Evolutionary conservation across 768 basidiomycete genomes (phyloP).

Genomic region (Asterophora lycoperdoides): DNA sequence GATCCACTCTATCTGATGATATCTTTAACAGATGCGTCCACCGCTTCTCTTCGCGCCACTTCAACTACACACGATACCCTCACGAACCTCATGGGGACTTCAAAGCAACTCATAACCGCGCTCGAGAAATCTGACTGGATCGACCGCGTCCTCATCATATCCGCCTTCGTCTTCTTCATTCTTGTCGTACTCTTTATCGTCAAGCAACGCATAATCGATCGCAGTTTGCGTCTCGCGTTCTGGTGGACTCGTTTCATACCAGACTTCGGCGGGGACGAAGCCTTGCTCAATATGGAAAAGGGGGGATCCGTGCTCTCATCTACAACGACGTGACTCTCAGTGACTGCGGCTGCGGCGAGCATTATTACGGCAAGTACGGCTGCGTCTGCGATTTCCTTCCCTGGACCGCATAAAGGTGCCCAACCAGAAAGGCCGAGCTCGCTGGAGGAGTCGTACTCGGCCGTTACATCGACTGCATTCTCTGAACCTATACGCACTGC

Average conservation of each 20-base stretch:
- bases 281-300: constrained; percentile 33
- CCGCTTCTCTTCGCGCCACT: constrained; percentile 68
- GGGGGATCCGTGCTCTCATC: constrained; percentile 14
- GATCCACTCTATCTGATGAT: background rate
- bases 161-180: constrained; percentile 77
- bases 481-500: background rate
- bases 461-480: background rate
- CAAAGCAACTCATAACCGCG: constrained; percentile 79
- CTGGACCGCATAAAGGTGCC: background rate
- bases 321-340: constrained; percentile 1
- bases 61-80: constrained; percentile 76
- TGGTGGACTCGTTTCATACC: constrained; percentile 87
- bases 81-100: constrained; percentile 65
- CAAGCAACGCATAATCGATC: constrained; percentile 82
- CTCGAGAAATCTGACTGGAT: constrained; percentile 91
- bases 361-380: background rate
- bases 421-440: background rate
- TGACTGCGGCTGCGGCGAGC: constrained; percentile 1
- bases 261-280: constrained; percentile 35
- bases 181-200: constrained; percentile 83
- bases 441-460: background rate
- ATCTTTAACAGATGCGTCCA: constrained; percentile 70
- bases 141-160: constrained; percentile 82
- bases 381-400: background rate
- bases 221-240: constrained; percentile 71